Percentiles rank a stretch among this genome's conserved stretches.
Evolutionary conservation across 2,329 filamentous ascomycete genomes (phyloP).

Genomic region (Rutstroemia sydowiana): DNA sequence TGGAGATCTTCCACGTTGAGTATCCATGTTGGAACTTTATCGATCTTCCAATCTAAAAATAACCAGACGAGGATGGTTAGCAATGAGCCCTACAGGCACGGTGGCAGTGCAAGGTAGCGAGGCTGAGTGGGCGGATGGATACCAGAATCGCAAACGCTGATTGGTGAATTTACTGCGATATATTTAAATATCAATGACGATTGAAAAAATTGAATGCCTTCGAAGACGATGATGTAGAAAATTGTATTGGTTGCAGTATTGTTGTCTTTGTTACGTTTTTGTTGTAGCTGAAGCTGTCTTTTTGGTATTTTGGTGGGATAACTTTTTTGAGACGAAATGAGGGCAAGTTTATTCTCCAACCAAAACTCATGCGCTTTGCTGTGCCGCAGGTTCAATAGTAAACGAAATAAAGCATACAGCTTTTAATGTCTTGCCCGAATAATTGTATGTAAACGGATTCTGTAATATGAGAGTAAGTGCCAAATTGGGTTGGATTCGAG

Average conservation of each 20-base stretch:
- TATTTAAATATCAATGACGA: neutral
- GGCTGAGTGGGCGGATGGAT: conserved; percentile 5
- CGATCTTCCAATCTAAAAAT: conserved; percentile 31
- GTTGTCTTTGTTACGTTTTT: too few relatives aligned
- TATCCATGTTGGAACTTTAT: conserved; percentile 40
- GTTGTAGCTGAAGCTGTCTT: too few relatives aligned
- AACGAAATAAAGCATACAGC: too few relatives aligned
- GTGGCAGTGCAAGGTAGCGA: conserved; percentile 9
- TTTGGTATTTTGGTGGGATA: too few relatives aligned
- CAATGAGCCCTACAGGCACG: conserved; percentile 12
- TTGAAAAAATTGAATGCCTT: neutral
- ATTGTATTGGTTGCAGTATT: too few relatives aligned
- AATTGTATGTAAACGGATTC: neutral
- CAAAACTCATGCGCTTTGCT: conserved; percentile 1
- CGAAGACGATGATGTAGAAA: too few relatives aligned
- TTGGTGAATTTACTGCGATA: neutral
- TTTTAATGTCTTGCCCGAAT: too few relatives aligned
- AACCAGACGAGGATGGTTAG: conserved; percentile 4
- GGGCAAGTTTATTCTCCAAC: conserved; percentile 9
- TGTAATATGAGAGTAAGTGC: conserved; percentile 2
- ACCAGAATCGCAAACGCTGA: neutral
- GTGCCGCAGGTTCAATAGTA: conserved; percentile 4
- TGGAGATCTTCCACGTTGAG: conserved; percentile 54
- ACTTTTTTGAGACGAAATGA: conserved; percentile 11
- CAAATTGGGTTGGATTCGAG: neutral